phyloP scores from a whole-genome alignment of 345 rosid species.

The Bruguiera gymnorhiza region DNA sequence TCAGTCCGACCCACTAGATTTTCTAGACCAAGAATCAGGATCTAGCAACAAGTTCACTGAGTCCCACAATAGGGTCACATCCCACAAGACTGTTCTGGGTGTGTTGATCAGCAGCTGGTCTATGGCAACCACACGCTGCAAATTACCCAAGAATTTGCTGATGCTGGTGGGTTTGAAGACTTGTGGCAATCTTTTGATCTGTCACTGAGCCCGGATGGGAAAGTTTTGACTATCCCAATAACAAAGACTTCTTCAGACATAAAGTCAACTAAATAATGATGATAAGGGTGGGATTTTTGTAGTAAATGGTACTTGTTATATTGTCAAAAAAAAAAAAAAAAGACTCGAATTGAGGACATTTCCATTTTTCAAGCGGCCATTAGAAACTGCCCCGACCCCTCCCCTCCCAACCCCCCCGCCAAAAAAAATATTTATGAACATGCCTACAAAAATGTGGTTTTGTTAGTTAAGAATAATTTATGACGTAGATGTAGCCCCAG shows the following conservation, averaged over 20 bases:
- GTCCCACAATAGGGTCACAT: conserved; percentile 45
- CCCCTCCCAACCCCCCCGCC: too few species aligned
- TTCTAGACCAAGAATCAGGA: conserved; percentile 56
- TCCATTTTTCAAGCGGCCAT: too few species aligned
- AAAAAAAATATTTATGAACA: too few species aligned
- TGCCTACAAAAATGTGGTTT: too few species aligned
- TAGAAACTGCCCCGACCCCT: too few species aligned
- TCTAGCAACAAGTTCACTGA: conserved; percentile 41
- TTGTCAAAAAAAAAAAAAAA: background rate
- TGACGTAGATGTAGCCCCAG: too few species aligned
- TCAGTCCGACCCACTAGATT: conserved; percentile 49
- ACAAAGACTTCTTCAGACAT: conserved; percentile 1
- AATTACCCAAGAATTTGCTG: conserved; percentile 48
- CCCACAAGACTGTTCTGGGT: conserved; percentile 49
- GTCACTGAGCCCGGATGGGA: conserved; percentile 68
- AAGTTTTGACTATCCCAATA: conserved; percentile 41
- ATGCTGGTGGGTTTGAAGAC: conserved; percentile 44
- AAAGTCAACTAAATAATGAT: background rate
- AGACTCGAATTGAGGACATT: background rate
- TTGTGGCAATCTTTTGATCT: conserved; percentile 55
- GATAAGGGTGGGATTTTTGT: conserved; percentile 10
- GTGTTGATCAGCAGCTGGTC: conserved; percentile 64
- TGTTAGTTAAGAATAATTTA: too few species aligned
- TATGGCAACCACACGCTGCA: conserved; percentile 37
- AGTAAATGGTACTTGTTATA: conserved; percentile 12